These are phyloP conservation scores for Cryphonectria naterciae DNA, from an alignment of 2,329 filamentous ascomycete species.

Conservation along the genomic window DNA sequence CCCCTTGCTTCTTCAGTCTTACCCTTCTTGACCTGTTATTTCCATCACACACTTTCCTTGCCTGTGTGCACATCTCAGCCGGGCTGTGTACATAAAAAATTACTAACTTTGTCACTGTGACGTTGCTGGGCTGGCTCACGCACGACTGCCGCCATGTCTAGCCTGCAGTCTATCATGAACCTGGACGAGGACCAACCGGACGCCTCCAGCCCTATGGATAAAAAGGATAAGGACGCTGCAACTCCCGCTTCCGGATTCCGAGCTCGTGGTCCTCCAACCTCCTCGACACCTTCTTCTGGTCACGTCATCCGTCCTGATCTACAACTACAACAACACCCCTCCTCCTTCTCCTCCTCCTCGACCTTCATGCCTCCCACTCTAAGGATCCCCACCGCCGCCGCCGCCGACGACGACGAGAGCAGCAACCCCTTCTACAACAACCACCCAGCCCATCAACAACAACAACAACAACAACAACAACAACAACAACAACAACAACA, in stretches of 20 bases:
- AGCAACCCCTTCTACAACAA: conserved; percentile 33
- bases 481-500: not conserved
- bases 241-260: conserved; percentile 41
- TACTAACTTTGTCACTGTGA: conserved; percentile 48
- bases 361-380: conserved; percentile 35
- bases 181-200: conserved; percentile 53
- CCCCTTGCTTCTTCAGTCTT: conserved; percentile 32
- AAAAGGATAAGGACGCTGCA: conserved; percentile 49
- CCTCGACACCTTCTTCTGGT: conserved; percentile 40
- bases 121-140: conserved; percentile 44
- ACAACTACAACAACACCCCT: conserved; percentile 26
- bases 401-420: conserved; percentile 8
- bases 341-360: conserved; percentile 4
- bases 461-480: too few species aligned
- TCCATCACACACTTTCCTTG: conserved; percentile 40
- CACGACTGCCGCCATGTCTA: conserved; percentile 52
- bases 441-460: conserved; percentile 26
- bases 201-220: conserved; percentile 44
- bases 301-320: conserved; percentile 46
- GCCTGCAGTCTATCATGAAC: conserved; percentile 62
- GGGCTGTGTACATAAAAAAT: conserved; percentile 47
- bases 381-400: conserved; percentile 35
- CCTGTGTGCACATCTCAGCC: conserved; percentile 40
- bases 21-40: conserved; percentile 38
- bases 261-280: conserved; percentile 42